These are phyloP conservation scores for Paratinospora sagittata DNA, from an alignment of 164 flowering plant species.

Conservation along the genomic window DNA sequence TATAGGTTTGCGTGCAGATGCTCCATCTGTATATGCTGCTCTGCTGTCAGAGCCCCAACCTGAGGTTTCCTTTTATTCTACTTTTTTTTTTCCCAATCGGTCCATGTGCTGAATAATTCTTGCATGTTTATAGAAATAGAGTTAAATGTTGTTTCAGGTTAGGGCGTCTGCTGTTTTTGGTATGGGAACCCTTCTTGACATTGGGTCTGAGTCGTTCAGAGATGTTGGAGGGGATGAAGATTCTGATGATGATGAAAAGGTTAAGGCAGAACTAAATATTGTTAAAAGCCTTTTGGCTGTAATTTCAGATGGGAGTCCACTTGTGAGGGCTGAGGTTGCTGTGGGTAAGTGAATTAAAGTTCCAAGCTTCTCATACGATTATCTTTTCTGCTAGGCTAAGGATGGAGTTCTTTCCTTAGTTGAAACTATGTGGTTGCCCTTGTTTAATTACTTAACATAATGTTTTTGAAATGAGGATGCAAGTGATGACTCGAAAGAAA, in stretches of 20 bases:
- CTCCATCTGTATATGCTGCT: constrained; percentile 52
- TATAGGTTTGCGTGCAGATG: constrained; percentile 64
- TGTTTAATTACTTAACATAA: neutral
- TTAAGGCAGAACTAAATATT: constrained; percentile 62
- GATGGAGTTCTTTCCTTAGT: neutral
- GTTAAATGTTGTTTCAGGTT: constrained; percentile 45
- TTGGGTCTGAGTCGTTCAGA: constrained; percentile 63
- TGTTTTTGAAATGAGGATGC: neutral
- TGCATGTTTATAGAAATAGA: constrained; percentile 5
- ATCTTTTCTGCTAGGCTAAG: neutral
- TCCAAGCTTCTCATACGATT: constrained; percentile 1
- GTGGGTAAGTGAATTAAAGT: constrained; percentile 56
- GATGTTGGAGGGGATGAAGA: constrained; percentile 71
- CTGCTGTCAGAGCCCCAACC: constrained; percentile 85
- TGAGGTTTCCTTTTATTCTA: constrained; percentile 46
- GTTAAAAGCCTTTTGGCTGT: constrained; percentile 65
- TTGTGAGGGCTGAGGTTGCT: constrained; percentile 92
- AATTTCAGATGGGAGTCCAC: constrained; percentile 91
- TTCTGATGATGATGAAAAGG: constrained; percentile 83
- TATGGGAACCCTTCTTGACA: constrained; percentile 73
- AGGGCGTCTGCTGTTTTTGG: constrained; percentile 95
- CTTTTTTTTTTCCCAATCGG: neutral
- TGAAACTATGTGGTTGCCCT: neutral
- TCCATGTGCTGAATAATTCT: neutral
- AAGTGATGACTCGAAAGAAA: neutral